phyloP scores from a whole-genome alignment of 2,329 filamentous ascomycete genomes.

The Cladophialophora carrionii region DNA sequence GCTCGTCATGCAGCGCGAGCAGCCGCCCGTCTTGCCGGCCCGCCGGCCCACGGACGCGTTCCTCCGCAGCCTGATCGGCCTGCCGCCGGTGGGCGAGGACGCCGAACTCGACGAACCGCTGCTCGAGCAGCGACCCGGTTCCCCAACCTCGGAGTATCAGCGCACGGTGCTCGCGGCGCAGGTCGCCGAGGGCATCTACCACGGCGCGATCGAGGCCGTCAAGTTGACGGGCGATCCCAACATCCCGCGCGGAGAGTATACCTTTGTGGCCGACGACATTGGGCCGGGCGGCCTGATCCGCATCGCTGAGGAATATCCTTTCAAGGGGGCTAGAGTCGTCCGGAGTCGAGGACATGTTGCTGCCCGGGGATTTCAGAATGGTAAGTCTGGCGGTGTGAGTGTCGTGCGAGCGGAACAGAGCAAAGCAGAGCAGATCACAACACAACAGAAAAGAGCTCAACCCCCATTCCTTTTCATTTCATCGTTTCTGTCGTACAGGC shows the following conservation, averaged over 20 bases:
- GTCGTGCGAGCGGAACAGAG: too few relatives aligned
- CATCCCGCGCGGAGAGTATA: conserved; percentile 81
- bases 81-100: conserved; percentile 6
- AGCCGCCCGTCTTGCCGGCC: conserved; percentile 49
- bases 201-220: conserved; percentile 75
- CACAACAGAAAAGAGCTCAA: too few relatives aligned
- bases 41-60: conserved; percentile 40
- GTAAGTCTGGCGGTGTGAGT: conserved; percentile 56
- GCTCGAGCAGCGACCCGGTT: neutral
- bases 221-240: conserved; percentile 93
- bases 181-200: conserved; percentile 25
- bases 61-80: conserved; percentile 17
- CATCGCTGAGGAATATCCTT: conserved; percentile 67
- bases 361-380: conserved; percentile 67
- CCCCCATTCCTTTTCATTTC: too few relatives aligned
- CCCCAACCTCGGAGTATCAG: conserved; percentile 2
- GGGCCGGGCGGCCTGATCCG: conserved; percentile 67
- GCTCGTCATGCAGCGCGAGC: conserved; percentile 74
- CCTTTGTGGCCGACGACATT: conserved; percentile 79
- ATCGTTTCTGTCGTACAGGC: too few relatives aligned
- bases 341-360: conserved; percentile 78
- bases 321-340: conserved; percentile 74
- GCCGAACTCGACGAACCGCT: conserved; percentile 11
- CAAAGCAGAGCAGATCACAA: too few relatives aligned
- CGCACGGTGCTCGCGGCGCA: conserved; percentile 9